phyloP scores from a whole-genome alignment of 2,329 filamentous ascomycete species.

The Calonectria crousiana region DNA sequence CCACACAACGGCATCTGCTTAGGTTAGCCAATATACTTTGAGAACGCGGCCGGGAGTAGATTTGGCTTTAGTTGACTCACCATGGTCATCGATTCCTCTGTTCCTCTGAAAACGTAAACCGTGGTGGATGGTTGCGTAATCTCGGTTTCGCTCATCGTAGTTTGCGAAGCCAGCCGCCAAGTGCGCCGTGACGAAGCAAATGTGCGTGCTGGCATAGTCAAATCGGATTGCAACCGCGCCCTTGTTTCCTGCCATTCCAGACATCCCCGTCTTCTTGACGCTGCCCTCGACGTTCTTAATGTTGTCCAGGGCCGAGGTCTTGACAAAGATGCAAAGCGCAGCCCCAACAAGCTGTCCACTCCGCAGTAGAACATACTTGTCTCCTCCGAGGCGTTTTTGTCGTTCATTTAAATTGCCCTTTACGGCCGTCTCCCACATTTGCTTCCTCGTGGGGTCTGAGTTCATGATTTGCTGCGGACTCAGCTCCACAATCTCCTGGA shows the following conservation, averaged over 20 bases:
- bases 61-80: constrained; percentile 56
- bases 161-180: constrained; percentile 96
- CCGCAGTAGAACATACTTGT: constrained; percentile 89
- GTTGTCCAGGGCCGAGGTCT: constrained; percentile 77
- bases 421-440: constrained; percentile 88
- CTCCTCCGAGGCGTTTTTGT: constrained; percentile 72
- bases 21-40: constrained; percentile 37
- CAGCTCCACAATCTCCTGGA: constrained; percentile 98
- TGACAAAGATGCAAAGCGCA: constrained; percentile 92
- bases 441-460: constrained; percentile 88
- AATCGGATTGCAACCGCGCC: constrained; percentile 96
- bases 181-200: constrained; percentile 97
- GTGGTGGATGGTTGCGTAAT: constrained; percentile 89
- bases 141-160: constrained; percentile 94
- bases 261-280: constrained; percentile 94
- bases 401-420: constrained; percentile 80
- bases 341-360: constrained; percentile 96
- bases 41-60: neutral
- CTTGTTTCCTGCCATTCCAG: constrained; percentile 98
- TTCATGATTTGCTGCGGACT: constrained; percentile 99
- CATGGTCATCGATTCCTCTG: constrained; percentile 90
- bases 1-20: constrained; percentile 83
- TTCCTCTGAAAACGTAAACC: constrained; percentile 93
- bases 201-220: constrained; percentile 90
- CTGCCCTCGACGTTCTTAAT: constrained; percentile 98